Percentiles rank a stretch among this genome's conserved stretches.
Conservation (phyloP, 257 asterid species). For the Hygrophila difformis region DNA sequence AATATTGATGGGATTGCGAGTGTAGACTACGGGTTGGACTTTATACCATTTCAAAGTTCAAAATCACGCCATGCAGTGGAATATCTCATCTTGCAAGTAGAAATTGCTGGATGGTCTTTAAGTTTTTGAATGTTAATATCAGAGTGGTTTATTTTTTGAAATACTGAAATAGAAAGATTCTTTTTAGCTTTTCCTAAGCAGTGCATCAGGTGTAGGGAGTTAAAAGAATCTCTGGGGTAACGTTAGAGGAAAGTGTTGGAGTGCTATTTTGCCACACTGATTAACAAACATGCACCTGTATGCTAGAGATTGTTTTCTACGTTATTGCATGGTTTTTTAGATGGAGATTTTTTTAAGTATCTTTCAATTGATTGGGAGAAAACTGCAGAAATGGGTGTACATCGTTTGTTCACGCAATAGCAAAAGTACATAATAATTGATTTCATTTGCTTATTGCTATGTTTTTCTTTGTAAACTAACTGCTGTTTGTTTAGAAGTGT, state of each 20-base stretch:
- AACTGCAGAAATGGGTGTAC: neutral
- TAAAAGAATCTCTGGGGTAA: neutral
- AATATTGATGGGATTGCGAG: neutral
- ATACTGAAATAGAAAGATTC: neutral
- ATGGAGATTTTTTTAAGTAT: neutral
- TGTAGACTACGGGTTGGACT: neutral
- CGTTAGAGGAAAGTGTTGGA: neutral
- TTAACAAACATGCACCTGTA: slow-evolving; percentile 5
- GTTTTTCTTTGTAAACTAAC: neutral
- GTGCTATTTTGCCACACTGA: neutral
- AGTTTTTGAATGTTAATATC: no score
- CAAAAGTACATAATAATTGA: neutral
- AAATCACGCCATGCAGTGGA: neutral
- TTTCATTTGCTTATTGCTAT: neutral
- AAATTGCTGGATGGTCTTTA: no score
- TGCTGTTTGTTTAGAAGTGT: neutral
- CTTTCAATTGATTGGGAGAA: neutral
- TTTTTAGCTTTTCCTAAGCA: neutral
- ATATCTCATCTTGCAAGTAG: neutral
- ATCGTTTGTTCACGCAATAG: neutral
- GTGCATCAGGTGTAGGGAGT: neutral
- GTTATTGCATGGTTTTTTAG: neutral
- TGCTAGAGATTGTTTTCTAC: neutral
- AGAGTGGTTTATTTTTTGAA: no score
- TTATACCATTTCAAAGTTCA: neutral